Conservation (phyloP, 2,329 filamentous ascomycete species). For the Orbilia javanica region DNA sequence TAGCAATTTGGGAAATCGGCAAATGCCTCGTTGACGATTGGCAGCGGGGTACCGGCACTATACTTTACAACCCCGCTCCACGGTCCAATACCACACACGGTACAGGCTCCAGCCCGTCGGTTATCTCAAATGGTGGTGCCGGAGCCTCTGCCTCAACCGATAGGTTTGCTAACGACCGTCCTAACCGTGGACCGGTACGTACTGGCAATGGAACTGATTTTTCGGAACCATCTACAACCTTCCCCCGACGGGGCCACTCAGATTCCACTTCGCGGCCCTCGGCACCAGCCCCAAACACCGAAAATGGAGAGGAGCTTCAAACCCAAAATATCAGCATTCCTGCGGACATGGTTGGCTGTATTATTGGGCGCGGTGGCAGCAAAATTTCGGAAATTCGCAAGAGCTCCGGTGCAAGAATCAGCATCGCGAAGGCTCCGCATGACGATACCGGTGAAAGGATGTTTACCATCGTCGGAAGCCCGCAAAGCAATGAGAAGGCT, state of each 20-base stretch:
- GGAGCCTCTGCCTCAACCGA: slow-evolving; percentile 67
- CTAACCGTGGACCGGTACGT: slow-evolving; percentile 79
- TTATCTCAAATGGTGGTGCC: slow-evolving; percentile 66
- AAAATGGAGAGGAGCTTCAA: slow-evolving; percentile 97
- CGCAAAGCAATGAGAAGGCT: slow-evolving; percentile 93
- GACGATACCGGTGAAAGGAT: slow-evolving; percentile 98
- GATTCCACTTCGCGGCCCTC: slow-evolving; percentile 84
- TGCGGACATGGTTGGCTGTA: slow-evolving; percentile 99
- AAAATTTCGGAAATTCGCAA: slow-evolving; percentile 99
- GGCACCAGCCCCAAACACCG: slow-evolving; percentile 69
- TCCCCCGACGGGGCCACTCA: slow-evolving; percentile 70
- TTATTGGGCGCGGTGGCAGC: slow-evolving; percentile 92
- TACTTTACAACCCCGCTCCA: slow-evolving; percentile 96
- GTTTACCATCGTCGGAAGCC: slow-evolving; percentile 99
- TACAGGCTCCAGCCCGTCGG: slow-evolving; percentile 65
- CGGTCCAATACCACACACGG: slow-evolving; percentile 79
- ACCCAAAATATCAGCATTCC: slow-evolving; percentile 99
- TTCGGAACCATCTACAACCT: slow-evolving; percentile 73
- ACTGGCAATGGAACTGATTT: slow-evolving; percentile 98
- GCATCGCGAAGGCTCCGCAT: slow-evolving; percentile 77
- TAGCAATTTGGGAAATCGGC: slow-evolving; percentile 97
- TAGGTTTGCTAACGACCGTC: slow-evolving; percentile 66
- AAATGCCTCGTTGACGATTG: slow-evolving; percentile 98
- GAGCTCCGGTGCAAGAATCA: slow-evolving; percentile 91
- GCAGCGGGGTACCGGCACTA: slow-evolving; percentile 95